Evolutionary conservation across 1,284 basidiomycete genomes (phyloP).

Genomic region (Pseudozyma hubeiensis): DNA sequence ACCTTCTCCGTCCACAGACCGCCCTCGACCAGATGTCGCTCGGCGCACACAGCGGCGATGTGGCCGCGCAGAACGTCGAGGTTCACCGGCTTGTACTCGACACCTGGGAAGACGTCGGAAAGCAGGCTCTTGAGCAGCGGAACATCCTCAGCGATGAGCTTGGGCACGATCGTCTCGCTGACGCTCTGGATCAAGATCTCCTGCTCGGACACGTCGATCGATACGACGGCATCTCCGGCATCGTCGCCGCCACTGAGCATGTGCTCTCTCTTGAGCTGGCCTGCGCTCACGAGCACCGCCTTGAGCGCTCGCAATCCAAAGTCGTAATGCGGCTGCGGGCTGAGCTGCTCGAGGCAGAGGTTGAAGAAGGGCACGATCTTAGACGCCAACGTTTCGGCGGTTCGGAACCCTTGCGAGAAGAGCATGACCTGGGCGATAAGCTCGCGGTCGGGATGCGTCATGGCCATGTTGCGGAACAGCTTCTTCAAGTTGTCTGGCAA

Average conservation of each 20-base stretch:
- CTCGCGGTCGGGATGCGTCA: slow-evolving; percentile 97
- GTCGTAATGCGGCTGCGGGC: slow-evolving; percentile 97
- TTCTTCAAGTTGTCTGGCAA: slow-evolving; percentile 94
- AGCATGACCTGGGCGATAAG: slow-evolving; percentile 99
- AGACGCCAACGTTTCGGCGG: slow-evolving; percentile 92
- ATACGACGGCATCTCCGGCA: slow-evolving; percentile 14
- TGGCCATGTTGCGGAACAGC: slow-evolving; percentile 96
- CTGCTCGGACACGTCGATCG: slow-evolving; percentile 79
- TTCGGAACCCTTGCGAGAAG: slow-evolving; percentile 98
- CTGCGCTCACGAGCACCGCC: slow-evolving; percentile 93
- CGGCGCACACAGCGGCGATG: slow-evolving; percentile 86
- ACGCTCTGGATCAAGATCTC: slow-evolving; percentile 98
- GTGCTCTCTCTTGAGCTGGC: slow-evolving; percentile 91
- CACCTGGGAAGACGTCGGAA: slow-evolving; percentile 96
- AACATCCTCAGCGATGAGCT: slow-evolving; percentile 96
- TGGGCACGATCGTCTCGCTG: slow-evolving; percentile 98
- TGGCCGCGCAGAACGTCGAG: slow-evolving; percentile 85
- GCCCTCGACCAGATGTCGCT: slow-evolving; percentile 84
- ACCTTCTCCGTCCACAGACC: slow-evolving; percentile 96
- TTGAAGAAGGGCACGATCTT: slow-evolving; percentile 99
- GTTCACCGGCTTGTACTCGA: slow-evolving; percentile 89
- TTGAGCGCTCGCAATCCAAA: slow-evolving; percentile 98
- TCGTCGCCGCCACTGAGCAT: slow-evolving; percentile 42
- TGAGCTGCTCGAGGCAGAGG: slow-evolving; percentile 95
- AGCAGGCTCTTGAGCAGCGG: slow-evolving; percentile 91